Percentiles rank a stretch among this genome's conserved stretches.
These are phyloP conservation scores for Diatrype stigma DNA, from an alignment of 2,329 filamentous ascomycete genomes.

Conservation along the genomic window DNA sequence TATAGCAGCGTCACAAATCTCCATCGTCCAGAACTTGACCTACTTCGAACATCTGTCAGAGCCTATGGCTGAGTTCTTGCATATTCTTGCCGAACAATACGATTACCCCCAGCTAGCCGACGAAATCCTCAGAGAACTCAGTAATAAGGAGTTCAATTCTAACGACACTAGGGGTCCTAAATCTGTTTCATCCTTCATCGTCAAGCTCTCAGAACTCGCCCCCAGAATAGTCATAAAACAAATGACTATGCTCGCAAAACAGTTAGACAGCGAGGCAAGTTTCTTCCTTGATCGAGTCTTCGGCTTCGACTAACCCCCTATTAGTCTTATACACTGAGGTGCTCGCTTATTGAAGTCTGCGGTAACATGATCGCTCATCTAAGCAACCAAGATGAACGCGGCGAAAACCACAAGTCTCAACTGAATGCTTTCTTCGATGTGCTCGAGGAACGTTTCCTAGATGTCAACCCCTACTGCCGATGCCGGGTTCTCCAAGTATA, in stretches of 20 bases:
- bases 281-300: neutral
- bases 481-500: conserved; percentile 92
- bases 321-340: conserved; percentile 86
- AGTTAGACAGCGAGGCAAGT: conserved; percentile 83
- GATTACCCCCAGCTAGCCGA: conserved; percentile 94
- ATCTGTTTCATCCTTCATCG: conserved; percentile 89
- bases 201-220: conserved; percentile 87
- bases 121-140: conserved; percentile 88
- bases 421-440: conserved; percentile 97
- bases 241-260: conserved; percentile 90
- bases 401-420: conserved; percentile 90
- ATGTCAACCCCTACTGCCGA: conserved; percentile 94
- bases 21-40: conserved; percentile 93
- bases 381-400: conserved; percentile 84
- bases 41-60: conserved; percentile 99
- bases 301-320: neutral
- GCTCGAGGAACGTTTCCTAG: conserved; percentile 89
- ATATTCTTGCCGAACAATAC: conserved; percentile 94
- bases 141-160: conserved; percentile 96
- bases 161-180: conserved; percentile 95
- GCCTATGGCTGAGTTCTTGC: conserved; percentile 96
- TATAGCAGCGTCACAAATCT: conserved; percentile 80
- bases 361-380: conserved; percentile 91
- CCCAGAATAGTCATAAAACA: conserved; percentile 94
- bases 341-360: conserved; percentile 92